phyloP scores from a whole-genome alignment of 495 filamentous ascomycete species.

The Trichodelitschia bisporula region DNA sequence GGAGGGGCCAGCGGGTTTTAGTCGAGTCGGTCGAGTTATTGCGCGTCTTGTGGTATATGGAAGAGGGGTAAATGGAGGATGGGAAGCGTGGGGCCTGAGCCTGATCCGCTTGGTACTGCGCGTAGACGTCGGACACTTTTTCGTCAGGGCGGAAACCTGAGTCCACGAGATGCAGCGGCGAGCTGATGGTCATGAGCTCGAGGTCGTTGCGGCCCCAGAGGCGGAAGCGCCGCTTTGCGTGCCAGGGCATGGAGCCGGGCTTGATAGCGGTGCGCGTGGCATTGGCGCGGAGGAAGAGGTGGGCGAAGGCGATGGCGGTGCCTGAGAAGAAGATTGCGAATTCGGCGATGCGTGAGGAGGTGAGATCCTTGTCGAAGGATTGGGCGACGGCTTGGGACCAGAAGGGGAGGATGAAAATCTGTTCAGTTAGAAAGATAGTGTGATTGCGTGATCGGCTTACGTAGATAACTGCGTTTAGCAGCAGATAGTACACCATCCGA shows the following conservation, averaged over 20 bases:
- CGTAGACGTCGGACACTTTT: too few relatives aligned
- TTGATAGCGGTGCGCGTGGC: constrained; percentile 11
- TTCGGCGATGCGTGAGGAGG: constrained; percentile 9
- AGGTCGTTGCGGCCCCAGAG: constrained; percentile 11
- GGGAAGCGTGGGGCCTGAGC: too few relatives aligned
- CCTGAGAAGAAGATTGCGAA: constrained; percentile 9
- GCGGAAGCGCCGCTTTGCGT: constrained; percentile 7
- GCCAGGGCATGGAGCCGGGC: constrained; percentile 3
- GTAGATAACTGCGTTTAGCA: constrained; percentile 5
- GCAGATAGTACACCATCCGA: constrained; percentile 11
- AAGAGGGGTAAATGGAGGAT: too few relatives aligned
- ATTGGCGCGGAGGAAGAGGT: constrained; percentile 11
- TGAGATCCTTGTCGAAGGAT: constrained; percentile 7
- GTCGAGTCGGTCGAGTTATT: too few relatives aligned
- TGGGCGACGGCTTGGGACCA: constrained; percentile 7
- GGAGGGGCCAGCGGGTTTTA: too few relatives aligned
- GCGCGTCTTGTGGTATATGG: too few relatives aligned
- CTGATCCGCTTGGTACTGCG: too few relatives aligned
- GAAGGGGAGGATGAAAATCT: constrained; percentile 10
- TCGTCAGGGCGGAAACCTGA: too few relatives aligned
- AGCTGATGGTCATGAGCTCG: constrained; percentile 11
- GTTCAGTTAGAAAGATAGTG: neutral
- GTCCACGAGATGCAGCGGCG: constrained; percentile 7
- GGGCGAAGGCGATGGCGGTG: constrained; percentile 8
- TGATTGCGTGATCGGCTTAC: constrained; percentile 4